Base-by-base conservation (phyloP, 1,284 basidiomycete genomes). In the Trametes versicolor region DNA sequence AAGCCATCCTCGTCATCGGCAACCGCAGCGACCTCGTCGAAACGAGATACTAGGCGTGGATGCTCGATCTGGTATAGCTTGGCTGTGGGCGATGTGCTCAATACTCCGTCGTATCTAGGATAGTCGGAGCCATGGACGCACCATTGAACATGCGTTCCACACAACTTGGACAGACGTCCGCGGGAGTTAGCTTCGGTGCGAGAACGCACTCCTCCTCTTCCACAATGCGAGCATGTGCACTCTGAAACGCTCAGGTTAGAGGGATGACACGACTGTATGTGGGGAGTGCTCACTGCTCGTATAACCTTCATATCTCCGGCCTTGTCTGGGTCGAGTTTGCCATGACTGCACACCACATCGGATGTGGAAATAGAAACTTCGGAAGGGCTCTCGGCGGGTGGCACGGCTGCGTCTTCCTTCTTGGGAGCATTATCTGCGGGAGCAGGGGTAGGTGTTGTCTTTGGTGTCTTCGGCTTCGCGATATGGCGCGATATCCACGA, bases 231-330 rank as follows among this genome's bases (percentile, higher is more conserved):
- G 81, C 70, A 68, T 83, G 85, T n/a, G 84, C 82, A 60, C 71
- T 70, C 90, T 91, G 62, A 67, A 57, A 10, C 34, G 57, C 27
- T 51, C 60, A 47, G 64, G 56, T 39, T 39, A 39, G 37, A 10
- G 10, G 37, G 37, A 39, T 39, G 37, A 39, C 23, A 9, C n/a
- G 52, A 47, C 45, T 57, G 49, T 13, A 45, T 58, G 43, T 64
- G 19, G 6, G 32, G 13, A 25, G 32, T 17, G 74, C 79, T 57
- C 52, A 89, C 87, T 72, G 76, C 71, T 43, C 75, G 78, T 43
- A 95, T 83, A 59, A 87, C 83, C 73, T 94, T 94, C 85, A 94
- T 89, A 66, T 85, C 78, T 54, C 72, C 72, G 0, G 83, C 82
- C 71, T 85, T 87, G 25, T 72, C 71, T 13, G 90, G 90, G 75